These are phyloP conservation scores for Asterionellopsis glacialis DNA, from an alignment of 108 stramenopile genomes.

Conservation along the genomic window DNA sequence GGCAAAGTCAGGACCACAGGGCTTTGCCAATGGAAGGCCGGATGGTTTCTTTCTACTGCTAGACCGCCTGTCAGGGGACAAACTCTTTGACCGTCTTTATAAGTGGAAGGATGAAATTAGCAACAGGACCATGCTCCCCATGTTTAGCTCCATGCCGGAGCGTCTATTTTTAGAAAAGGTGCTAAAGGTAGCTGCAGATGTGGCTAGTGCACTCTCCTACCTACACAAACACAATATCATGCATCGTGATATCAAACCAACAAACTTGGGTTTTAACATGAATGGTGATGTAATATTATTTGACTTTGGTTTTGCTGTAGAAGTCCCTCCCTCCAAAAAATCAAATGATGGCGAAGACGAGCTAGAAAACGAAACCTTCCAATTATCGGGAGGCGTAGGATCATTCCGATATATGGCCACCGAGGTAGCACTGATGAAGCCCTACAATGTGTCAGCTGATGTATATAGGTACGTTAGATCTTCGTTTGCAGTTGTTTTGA, in stretches of 20 bases:
- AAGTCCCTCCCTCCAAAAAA: too few species aligned
- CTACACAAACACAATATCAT: background rate
- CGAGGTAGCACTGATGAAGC: conserved; percentile 45
- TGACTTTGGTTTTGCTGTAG: background rate
- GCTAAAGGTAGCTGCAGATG: background rate
- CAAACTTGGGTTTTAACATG: background rate
- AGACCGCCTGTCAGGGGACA: conserved; percentile 30
- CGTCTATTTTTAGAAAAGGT: too few species aligned
- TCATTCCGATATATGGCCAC: conserved; percentile 7
- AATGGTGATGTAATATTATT: background rate
- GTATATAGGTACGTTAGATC: conserved; percentile 26
- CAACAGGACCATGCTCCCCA: too few species aligned
- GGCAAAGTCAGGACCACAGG: conserved; percentile 64
- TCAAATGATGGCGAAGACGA: too few species aligned
- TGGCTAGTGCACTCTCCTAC: background rate
- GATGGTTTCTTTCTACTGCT: conserved; percentile 47
- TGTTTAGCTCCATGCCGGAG: too few species aligned
- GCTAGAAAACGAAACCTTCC: too few species aligned
- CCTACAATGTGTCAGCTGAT: conserved; percentile 65
- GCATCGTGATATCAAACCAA: background rate
- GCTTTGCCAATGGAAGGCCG: conserved; percentile 40
- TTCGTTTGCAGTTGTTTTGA: too few species aligned
- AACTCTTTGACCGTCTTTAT: too few species aligned
- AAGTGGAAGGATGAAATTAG: too few species aligned
- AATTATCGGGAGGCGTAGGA: too few species aligned